These are phyloP conservation scores for Comarum palustre DNA, from an alignment of 306 rosid genomes.

Conservation along the genomic window DNA sequence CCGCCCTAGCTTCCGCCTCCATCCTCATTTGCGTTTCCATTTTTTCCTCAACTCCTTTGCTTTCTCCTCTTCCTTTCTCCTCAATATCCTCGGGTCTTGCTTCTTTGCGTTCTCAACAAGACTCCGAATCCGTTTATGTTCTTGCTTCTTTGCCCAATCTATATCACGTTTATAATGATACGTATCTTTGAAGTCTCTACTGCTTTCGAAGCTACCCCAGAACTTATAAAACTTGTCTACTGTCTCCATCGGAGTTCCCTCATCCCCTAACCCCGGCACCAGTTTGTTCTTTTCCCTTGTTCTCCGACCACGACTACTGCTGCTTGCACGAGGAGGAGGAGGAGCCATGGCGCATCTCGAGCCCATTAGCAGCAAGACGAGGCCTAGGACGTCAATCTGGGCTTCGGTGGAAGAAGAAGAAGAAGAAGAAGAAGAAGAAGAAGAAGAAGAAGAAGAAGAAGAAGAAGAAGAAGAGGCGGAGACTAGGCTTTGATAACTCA, in stretches of 20 bases:
- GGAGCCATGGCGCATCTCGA: too few relatives aligned
- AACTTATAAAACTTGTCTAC: slow-evolving; percentile 78
- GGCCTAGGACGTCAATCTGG: too few relatives aligned
- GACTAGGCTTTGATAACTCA: too few relatives aligned
- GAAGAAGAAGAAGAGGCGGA: too few relatives aligned
- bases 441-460: too few relatives aligned
- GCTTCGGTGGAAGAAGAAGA: too few relatives aligned
- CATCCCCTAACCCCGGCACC: slow-evolving; percentile 72
- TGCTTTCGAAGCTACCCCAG: slow-evolving; percentile 83
- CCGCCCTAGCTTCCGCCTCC: slow-evolving; percentile 80
- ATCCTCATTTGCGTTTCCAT: slow-evolving; percentile 74
- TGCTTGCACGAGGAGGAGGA: too few relatives aligned
- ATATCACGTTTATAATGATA: not conserved
- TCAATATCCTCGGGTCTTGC: slow-evolving; percentile 77
- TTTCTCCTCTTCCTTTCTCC: slow-evolving; percentile 72
- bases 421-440: too few relatives aligned
- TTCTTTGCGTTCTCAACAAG: slow-evolving; percentile 79
- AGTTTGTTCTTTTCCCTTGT: too few relatives aligned
- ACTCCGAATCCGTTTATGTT: slow-evolving; percentile 56
- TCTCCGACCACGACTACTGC: too few relatives aligned
- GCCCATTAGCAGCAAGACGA: too few relatives aligned
- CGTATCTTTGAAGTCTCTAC: slow-evolving; percentile 89
- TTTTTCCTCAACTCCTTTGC: slow-evolving; percentile 82
- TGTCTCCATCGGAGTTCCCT: slow-evolving; percentile 50
- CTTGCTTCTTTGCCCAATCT: slow-evolving; percentile 67